Evolutionary conservation across 208 protist species (phyloP).

Genomic region (Strigomonas culicis): DNA sequence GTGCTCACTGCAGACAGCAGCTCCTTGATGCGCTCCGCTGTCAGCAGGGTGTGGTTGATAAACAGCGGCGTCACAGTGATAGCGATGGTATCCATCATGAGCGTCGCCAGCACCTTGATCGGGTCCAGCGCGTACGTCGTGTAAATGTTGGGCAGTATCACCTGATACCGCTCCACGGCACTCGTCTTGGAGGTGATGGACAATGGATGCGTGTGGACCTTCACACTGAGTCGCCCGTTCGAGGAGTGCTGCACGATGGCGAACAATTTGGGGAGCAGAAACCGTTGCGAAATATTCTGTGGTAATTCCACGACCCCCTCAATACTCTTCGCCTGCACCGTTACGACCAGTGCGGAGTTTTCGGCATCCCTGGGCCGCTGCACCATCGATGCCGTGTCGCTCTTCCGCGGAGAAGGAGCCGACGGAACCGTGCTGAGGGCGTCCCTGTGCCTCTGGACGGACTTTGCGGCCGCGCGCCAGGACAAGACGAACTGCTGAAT

Average conservation of each 20-base stretch:
- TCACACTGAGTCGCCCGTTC: conserved; percentile 44
- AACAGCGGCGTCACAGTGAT: conserved; percentile 76
- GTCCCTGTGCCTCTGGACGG: neutral
- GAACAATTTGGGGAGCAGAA: conserved; percentile 59
- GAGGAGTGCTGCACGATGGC: conserved; percentile 63
- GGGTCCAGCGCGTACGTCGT: conserved; percentile 62
- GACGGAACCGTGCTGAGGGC: neutral
- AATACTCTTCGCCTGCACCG: conserved; percentile 53
- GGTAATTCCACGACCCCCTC: conserved; percentile 45
- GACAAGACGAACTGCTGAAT: conserved; percentile 45
- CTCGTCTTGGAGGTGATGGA: conserved; percentile 39
- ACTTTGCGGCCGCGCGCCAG: conserved; percentile 35
- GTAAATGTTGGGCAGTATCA: conserved; percentile 71
- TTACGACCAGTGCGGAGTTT: conserved; percentile 37
- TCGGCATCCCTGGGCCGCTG: neutral
- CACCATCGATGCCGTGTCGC: neutral
- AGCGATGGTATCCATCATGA: conserved; percentile 69
- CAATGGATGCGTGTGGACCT: conserved; percentile 77
- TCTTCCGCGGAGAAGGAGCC: neutral
- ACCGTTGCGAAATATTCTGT: conserved; percentile 42
- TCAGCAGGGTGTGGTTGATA: conserved; percentile 55
- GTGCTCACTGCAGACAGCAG: conserved; percentile 28
- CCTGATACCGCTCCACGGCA: conserved; percentile 32
- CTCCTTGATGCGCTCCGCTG: conserved; percentile 20
- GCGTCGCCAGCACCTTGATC: conserved; percentile 39